phyloP scores from a whole-genome alignment of 305 asterid genomes.

The Stenogyne calaminthoides region DNA sequence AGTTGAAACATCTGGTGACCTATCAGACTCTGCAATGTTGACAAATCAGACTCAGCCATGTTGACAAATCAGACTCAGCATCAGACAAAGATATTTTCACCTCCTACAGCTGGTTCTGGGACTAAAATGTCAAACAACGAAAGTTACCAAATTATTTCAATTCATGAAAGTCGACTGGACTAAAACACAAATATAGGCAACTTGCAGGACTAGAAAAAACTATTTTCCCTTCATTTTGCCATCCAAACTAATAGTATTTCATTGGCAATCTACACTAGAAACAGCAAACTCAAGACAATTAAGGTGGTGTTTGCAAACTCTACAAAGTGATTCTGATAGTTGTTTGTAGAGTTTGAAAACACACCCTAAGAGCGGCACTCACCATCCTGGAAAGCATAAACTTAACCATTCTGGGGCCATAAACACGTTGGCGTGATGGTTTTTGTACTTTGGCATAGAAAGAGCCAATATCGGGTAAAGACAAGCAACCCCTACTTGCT shows the following conservation, averaged over 20 bases:
- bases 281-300: background rate
- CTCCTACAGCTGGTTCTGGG: background rate
- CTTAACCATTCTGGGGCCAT: conserved; percentile 90
- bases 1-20: background rate
- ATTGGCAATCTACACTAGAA: background rate
- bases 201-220: background rate
- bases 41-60: no score
- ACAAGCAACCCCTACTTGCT: conserved; percentile 93
- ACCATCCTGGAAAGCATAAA: conserved; percentile 94
- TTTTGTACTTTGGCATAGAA: conserved; percentile 90
- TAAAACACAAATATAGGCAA: no score
- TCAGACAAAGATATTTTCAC: background rate
- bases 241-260: background rate
- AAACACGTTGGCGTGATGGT: conserved; percentile 93
- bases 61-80: background rate
- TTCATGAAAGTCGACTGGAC: background rate
- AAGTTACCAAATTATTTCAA: background rate
- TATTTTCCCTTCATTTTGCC: background rate
- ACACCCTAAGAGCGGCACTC: conserved; percentile 25
- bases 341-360: no score
- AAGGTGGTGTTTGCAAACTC: no score
- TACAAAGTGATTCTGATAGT: no score
- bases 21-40: no score
- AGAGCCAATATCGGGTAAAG: conserved; percentile 91
- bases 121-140: background rate